phyloP scores from a whole-genome alignment of 2,329 filamentous ascomycete genomes.

The Epichloe hybrida region DNA sequence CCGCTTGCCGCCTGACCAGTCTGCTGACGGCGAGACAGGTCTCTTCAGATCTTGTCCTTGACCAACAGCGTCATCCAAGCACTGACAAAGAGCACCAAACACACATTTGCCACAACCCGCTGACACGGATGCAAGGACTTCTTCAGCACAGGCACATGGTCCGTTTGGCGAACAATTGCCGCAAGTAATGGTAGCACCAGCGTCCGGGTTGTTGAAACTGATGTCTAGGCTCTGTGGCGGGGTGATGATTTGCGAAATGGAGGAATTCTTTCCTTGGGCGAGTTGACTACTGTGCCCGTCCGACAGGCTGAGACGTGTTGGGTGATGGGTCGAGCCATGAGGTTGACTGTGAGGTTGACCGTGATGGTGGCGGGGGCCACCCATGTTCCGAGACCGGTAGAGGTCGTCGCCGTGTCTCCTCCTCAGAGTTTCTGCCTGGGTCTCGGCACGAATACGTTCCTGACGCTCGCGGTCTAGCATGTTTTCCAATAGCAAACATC shows the following conservation, averaged over 20 bases:
- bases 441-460: constrained; percentile 30
- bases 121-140: constrained; percentile 38
- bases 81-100: constrained; percentile 48
- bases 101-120: constrained; percentile 55
- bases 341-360: constrained; percentile 8
- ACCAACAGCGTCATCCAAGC: constrained; percentile 42
- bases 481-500: constrained; percentile 49
- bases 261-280: constrained; percentile 28
- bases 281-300: constrained; percentile 14
- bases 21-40: constrained; percentile 30
- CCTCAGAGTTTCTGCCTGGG: constrained; percentile 23
- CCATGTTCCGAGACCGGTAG: constrained; percentile 16
- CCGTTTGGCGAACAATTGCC: constrained; percentile 41
- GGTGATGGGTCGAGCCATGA: constrained; percentile 10
- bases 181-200: constrained; percentile 31
- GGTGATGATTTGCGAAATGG: constrained; percentile 44
- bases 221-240: constrained; percentile 32
- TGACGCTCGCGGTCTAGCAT: constrained; percentile 46
- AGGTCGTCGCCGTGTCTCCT: constrained; percentile 17
- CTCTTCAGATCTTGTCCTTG: constrained; percentile 30
- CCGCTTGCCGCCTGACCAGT: constrained; percentile 39
- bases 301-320: constrained; percentile 15
- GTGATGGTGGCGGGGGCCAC: constrained; percentile 9
- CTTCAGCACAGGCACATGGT: constrained; percentile 45
- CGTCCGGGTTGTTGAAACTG: constrained; percentile 11